These are phyloP conservation scores for Ascochyta rabiei DNA, from an alignment of 2,329 filamentous ascomycete genomes.

Conservation along the genomic window DNA sequence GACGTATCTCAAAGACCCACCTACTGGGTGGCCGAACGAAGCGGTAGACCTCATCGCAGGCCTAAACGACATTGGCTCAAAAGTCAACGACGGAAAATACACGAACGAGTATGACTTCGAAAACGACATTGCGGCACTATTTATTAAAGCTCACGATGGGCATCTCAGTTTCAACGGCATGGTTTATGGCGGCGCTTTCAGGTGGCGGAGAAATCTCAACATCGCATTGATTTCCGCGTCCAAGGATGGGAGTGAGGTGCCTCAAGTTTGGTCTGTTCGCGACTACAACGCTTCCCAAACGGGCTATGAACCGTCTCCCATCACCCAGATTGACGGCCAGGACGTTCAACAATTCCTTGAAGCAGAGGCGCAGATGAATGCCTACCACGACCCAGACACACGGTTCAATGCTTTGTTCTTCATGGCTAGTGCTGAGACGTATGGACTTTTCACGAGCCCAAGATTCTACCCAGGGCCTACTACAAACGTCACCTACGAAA, in stretches of 20 bases:
- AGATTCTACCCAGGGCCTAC: slow-evolving; percentile 41
- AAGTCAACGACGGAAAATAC: slow-evolving; percentile 42
- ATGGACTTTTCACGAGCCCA: slow-evolving; percentile 39
- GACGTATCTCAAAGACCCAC: slow-evolving; percentile 48
- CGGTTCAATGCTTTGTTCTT: slow-evolving; percentile 50
- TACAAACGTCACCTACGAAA: slow-evolving; percentile 43
- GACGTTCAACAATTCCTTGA: slow-evolving; percentile 45
- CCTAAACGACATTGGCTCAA: slow-evolving; percentile 43
- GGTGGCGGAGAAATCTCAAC: slow-evolving; percentile 38
- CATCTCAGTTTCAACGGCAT: slow-evolving; percentile 47
- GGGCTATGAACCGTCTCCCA: slow-evolving; percentile 39
- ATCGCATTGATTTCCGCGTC: slow-evolving; percentile 42
- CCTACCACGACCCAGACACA: slow-evolving; percentile 50
- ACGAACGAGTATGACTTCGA: slow-evolving; percentile 52
- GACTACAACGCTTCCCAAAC: slow-evolving; percentile 39
- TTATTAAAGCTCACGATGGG: slow-evolving; percentile 44
- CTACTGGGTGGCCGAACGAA: slow-evolving; percentile 46
- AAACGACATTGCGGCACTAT: slow-evolving; percentile 40
- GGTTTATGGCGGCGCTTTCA: slow-evolving; percentile 45
- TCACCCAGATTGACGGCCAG: slow-evolving; percentile 48
- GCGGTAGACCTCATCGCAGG: slow-evolving; percentile 48
- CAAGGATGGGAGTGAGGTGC: slow-evolving; percentile 35
- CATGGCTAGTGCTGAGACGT: slow-evolving; percentile 40
- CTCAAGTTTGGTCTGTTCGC: slow-evolving; percentile 40
- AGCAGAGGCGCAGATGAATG: slow-evolving; percentile 35